phyloP scores from a whole-genome alignment of 2,329 filamentous ascomycete genomes.

The Lomentospora prolificans region DNA sequence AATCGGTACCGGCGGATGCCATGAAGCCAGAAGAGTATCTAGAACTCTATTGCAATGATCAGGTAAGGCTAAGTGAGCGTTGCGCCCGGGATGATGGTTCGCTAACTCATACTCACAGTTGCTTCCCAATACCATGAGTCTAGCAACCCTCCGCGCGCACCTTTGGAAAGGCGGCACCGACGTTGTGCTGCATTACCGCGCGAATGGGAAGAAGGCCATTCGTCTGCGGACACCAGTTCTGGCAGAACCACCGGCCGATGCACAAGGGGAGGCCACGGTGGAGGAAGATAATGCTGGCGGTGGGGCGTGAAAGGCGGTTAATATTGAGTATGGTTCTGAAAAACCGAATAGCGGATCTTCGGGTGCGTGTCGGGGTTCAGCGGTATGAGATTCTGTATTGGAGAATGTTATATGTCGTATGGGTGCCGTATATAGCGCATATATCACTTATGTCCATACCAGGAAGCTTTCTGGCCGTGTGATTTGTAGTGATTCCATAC shows the following conservation, averaged over 20 bases:
- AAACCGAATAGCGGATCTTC: neutral
- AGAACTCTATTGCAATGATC: constrained; percentile 88
- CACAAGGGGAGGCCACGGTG: constrained; percentile 2
- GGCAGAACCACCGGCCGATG: constrained; percentile 7
- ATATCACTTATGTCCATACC: neutral
- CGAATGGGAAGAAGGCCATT: constrained; percentile 71
- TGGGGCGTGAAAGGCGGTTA: neutral
- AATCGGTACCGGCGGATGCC: constrained; percentile 32
- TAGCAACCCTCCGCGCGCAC: constrained; percentile 86
- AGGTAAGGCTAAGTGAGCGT: constrained; percentile 46
- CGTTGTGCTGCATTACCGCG: constrained; percentile 81
- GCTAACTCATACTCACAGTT: constrained; percentile 30
- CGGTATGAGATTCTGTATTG: neutral
- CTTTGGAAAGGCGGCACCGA: constrained; percentile 95
- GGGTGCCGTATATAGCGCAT: neutral
- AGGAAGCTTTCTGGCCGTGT: neutral
- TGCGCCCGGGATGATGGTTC: neutral
- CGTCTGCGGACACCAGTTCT: constrained; percentile 23
- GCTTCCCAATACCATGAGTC: constrained; percentile 73
- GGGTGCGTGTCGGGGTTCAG: neutral
- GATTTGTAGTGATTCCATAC: neutral
- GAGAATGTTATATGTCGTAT: neutral
- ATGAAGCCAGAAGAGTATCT: constrained; percentile 85
- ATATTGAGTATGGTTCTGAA: neutral
- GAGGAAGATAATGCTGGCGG: neutral